Base-by-base conservation (phyloP, 495 filamentous ascomycete species). In the Chlorociboria aeruginascens region DNA sequence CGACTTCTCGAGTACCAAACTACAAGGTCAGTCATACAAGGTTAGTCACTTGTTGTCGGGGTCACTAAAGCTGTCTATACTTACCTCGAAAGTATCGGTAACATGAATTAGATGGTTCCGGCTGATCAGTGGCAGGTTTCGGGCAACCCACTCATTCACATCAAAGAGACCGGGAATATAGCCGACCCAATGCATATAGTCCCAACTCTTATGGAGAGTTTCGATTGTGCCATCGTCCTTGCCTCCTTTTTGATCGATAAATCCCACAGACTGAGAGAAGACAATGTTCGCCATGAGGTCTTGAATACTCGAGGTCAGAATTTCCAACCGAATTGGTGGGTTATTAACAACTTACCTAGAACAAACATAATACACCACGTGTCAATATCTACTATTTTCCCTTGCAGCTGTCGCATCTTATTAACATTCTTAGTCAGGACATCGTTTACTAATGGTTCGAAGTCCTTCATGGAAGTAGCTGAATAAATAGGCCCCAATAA, bases 401-500 rank as follows among this genome's bases (percentile, higher is more conserved):
- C 48, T 8, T 14, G 34, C 7, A 20, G 40, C 4, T 51, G 7
- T 1, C 17, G 14, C 48, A 51, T 51, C 20, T 40, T 45, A 0
- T 39, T 13, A 29, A 45, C 32, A 35, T 51, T 37, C 14, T 45
- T 39, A 0, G 44, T 40, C 13, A 69, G 45, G 6, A 69, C 66
- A 1, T 28, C 42, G 28, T 70, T 64, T 7, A 70, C 48, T 0
- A 57, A 61, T 1, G 38, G 38, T 39, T 69, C 63, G 20, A 61
- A 65, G 37, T 61, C 66, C 14, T 51, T 61, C 12, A 72, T 31
- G n/a, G 61, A 64, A 13, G 58, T 47, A 1, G 52, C 45, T 10
- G 58, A 51, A 45, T 72, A 72, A 0, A 61, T 36, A 0, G 58
- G 60, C 0, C 64, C 63, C n/a, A 69, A 66, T 16, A 63, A 52